These are phyloP conservation scores for Artemisia princeps DNA, from an alignment of 140 eudicot genomes.

Conservation along the genomic window DNA sequence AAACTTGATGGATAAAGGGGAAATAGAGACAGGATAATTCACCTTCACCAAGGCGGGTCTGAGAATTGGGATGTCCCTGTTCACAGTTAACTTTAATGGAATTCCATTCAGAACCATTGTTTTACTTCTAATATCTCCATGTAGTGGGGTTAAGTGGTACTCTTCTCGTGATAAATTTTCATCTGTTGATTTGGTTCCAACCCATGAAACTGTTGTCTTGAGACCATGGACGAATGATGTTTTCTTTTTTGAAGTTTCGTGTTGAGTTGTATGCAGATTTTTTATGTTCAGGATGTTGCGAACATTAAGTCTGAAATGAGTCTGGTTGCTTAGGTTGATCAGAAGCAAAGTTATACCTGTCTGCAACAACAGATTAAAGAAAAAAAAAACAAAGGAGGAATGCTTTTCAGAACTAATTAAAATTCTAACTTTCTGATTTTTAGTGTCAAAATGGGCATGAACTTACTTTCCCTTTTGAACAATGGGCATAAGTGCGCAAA, in stretches of 20 bases:
- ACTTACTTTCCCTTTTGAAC: conserved; percentile 79
- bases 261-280: conserved; percentile 24
- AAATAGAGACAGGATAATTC: conserved; percentile 37
- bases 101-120: conserved; percentile 57
- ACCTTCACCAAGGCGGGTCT: conserved; percentile 38
- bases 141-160: conserved; percentile 68
- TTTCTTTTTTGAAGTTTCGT: conserved; percentile 15
- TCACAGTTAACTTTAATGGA: conserved; percentile 35
- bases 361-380: conserved; percentile 24
- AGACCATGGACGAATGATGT: conserved; percentile 34
- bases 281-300: conserved; percentile 28
- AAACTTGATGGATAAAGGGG: conserved; percentile 73
- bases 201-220: conserved; percentile 69
- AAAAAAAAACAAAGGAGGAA: no score
- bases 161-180: conserved; percentile 54
- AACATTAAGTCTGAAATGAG: conserved; percentile 40
- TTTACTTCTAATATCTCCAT: conserved; percentile 51
- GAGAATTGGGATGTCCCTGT: conserved; percentile 51
- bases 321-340: conserved; percentile 78
- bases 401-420: no score
- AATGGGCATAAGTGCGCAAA: conserved; percentile 86
- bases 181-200: conserved; percentile 66
- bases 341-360: conserved; percentile 70
- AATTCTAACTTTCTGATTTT: no score
- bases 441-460: background rate